Base-by-base conservation (phyloP, 805 yeast genomes). In the Teunomyces pallodes region DNA sequence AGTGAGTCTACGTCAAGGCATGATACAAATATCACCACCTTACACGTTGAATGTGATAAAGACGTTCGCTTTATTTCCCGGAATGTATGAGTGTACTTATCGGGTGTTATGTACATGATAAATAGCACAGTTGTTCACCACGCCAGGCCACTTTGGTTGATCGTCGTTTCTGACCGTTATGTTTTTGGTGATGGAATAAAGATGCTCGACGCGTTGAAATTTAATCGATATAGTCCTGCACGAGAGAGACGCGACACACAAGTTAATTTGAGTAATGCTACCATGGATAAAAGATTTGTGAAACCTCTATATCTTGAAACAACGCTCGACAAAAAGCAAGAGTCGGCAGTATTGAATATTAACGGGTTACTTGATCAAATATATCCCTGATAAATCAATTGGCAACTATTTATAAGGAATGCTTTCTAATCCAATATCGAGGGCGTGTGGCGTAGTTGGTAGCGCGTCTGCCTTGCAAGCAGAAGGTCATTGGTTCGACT, bases 1-100 rank as follows among this genome's bases (percentile, higher is more conserved):
- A 94, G 72, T 36, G 98, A 90, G 69, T 94, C 99, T 27, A 94
- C 84, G 64, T 86, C 88, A 54, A 92, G 72, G 66, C 97, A 89
- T 3, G 98, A 87, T 17, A 90, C 96, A 62, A 92, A 90, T 8
- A 94, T 73, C 24, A 88, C 90, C 49, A 91, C 69, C 59, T 87
- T 87, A 64, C 97, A 94, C 5, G 96, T 86, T n/a, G 96, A 86
- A 65, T 91, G 97, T 10, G 96, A 85, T 46, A 89, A 68, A 3
- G 96, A 85, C n/a, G 87, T 79, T 47, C 75, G 72, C 56, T 82
- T 75, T 51, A 92, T 84, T 45, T 79, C 83, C 45, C 79, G 76
- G 67, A 90, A 90, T 9, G 87, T 84, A 52, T 66, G 70, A 12
- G 81, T 77, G 64, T 87, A 88, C 64, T 86, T 79, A 30, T 78